These are phyloP conservation scores for Brassica nigra DNA, from an alignment of 345 rosid species.

Conservation along the genomic window DNA sequence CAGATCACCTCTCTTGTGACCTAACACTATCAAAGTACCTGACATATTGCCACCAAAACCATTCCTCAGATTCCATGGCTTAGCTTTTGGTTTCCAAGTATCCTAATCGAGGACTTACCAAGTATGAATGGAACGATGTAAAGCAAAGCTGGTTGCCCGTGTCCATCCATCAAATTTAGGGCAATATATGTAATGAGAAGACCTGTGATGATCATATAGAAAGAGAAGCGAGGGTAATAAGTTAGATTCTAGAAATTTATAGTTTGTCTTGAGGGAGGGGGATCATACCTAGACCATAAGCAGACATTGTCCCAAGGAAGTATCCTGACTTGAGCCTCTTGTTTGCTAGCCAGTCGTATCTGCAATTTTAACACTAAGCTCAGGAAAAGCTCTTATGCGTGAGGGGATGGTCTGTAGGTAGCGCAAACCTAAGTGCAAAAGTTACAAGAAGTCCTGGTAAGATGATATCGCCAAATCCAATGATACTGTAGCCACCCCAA, in stretches of 20 bases:
- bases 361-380: conserved; percentile 33
- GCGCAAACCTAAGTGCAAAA: conserved; percentile 76
- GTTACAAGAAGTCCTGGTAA: conserved; percentile 89
- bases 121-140: conserved; percentile 96
- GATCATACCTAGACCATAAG: conserved; percentile 73
- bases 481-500: conserved; percentile 98
- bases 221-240: not conserved
- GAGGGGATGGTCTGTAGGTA: not conserved
- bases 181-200: conserved; percentile 92
- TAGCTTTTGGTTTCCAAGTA: not conserved
- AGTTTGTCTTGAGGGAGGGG: not conserved
- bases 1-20: conserved; percentile 81
- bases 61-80: not conserved
- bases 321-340: conserved; percentile 80
- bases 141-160: conserved; percentile 96
- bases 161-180: conserved; percentile 95
- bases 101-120: conserved; percentile 48
- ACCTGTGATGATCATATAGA: conserved; percentile 41
- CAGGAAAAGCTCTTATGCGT: not conserved
- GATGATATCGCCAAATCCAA: conserved; percentile 97
- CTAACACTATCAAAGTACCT: conserved; percentile 77
- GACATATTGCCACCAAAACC: conserved; percentile 1
- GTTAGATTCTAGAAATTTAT: not conserved
- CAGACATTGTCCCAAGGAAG: conserved; percentile 86
- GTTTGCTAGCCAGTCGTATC: conserved; percentile 89